Evolutionary conservation across 2,329 filamentous ascomycete genomes (phyloP).

Genomic region (Gaeumannomyces sp.): DNA sequence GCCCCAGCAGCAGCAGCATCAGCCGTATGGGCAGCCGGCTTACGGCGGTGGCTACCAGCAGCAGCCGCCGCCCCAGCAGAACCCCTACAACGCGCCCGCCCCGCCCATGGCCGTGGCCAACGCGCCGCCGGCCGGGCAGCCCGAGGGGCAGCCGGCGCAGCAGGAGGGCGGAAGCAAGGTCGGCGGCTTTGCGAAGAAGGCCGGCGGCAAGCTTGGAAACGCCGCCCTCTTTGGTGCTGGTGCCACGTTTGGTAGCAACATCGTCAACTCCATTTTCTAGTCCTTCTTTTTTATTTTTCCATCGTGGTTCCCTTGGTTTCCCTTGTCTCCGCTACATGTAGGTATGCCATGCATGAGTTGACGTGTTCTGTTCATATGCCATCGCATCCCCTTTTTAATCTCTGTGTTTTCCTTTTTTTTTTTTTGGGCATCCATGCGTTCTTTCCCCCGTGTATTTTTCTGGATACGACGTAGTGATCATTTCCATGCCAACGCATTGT

Average conservation of each 20-base stretch:
- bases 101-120: conserved; percentile 70
- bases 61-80: conserved; percentile 44
- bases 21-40: conserved; percentile 15
- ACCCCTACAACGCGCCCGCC: conserved; percentile 60
- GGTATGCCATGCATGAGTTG: neutral
- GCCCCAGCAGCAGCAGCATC: conserved; percentile 22
- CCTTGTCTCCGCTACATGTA: too few species aligned
- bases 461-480: too few species aligned
- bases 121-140: conserved; percentile 53
- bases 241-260: conserved; percentile 81
- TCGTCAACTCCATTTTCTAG: conserved; percentile 88
- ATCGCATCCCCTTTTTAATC: neutral
- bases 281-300: neutral
- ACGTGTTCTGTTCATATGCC: neutral
- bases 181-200: conserved; percentile 79
- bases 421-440: too few species aligned
- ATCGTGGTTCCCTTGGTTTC: neutral
- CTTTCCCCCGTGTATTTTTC: too few species aligned
- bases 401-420: neutral
- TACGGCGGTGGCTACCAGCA: conserved; percentile 58
- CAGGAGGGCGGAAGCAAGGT: conserved; percentile 53
- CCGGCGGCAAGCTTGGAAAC: conserved; percentile 88
- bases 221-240: conserved; percentile 87
- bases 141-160: conserved; percentile 39
- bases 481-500: too few species aligned